Evolutionary conservation across 192 early-diverging fungal genomes (phyloP), one percentile per base, ranked within the genome.

Genomic region (Linnemannia exigua): DNA sequence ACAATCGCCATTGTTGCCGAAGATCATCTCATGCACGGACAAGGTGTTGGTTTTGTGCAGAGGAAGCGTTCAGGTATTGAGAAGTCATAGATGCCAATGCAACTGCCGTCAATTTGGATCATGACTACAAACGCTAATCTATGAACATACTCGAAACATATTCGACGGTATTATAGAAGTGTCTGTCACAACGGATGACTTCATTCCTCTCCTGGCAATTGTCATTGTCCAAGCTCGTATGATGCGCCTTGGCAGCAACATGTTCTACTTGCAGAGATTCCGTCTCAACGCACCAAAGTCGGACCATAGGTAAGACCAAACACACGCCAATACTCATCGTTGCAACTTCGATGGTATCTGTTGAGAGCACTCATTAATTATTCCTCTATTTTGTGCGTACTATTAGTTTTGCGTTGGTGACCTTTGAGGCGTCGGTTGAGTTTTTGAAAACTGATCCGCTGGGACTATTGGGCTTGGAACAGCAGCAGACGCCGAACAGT

Each of bases 151-250:
- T 70, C 54, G 54, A n/a, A 25, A 44, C 17, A 44, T 54, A 9
- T 48, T 46, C 67, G 38, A 19, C 69, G 69, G 77, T 69, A 47
- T 61, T 46, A 52, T 77, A 85, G 81, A 82, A 22, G 84, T 88
- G 4, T 89, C 86, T 19, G 88, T 92, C 11, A 92, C 91, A 0
- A 89, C 91, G 6, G 91, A 92, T 75, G 90, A 92, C 36, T 87
- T 92, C 70, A 92, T 92, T 41, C 91, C 91, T 31, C 70, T 92
- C 25, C 75, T 90, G 19, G 89, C 90, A n/a, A 88, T 87, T 79
- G 90, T 89, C 14, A 87, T 91, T 66, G 79, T 90, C 33, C 89
- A 91, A 25, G 83, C 84, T 22, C 70, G 80, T 31, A 80, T 92
- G 61, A 75, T 85, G 74, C 47, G 82, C 5, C 50, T 91, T 20